Conservation (phyloP, 768 basidiomycete genomes). For the Boletus reticulatus region DNA sequence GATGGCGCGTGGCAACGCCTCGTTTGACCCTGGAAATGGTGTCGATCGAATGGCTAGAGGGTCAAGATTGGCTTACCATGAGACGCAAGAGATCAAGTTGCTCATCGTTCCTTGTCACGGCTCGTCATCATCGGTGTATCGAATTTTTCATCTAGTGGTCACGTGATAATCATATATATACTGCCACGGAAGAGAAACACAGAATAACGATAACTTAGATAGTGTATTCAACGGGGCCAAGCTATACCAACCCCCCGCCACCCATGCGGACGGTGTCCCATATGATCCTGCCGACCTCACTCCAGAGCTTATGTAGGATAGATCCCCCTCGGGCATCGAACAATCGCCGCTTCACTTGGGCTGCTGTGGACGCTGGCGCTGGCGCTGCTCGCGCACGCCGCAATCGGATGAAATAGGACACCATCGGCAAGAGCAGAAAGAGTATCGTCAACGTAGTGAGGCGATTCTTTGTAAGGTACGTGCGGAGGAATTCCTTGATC, state of each 20-base stretch:
- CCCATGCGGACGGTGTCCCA: constrained; percentile 74
- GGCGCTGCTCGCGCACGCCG: constrained; percentile 37
- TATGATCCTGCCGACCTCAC: constrained; percentile 49
- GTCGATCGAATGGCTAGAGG: background rate
- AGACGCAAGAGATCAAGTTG: constrained; percentile 69
- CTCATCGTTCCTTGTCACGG: constrained; percentile 45
- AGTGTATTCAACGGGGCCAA: background rate
- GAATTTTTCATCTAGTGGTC: constrained; percentile 12
- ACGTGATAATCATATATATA: constrained; percentile 10
- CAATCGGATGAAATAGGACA: constrained; percentile 51
- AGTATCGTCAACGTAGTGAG: constrained; percentile 45
- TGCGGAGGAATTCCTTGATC: constrained; percentile 46
- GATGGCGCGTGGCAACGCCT: constrained; percentile 72
- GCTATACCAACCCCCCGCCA: constrained; percentile 67
- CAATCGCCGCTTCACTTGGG: constrained; percentile 56
- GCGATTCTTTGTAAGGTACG: constrained; percentile 47
- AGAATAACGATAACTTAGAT: constrained; percentile 18
- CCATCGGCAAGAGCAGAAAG: constrained; percentile 40
- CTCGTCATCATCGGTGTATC: background rate
- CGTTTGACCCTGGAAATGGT: constrained; percentile 61
- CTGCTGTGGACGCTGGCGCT: constrained; percentile 42
- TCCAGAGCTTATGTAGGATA: constrained; percentile 45
- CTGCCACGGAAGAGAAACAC: background rate
- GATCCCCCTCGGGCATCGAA: constrained; percentile 38
- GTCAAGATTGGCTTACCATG: constrained; percentile 41